These are phyloP conservation scores for Phylloporus sp. DNA, from an alignment of 768 basidiomycete genomes.

Conservation along the genomic window DNA sequence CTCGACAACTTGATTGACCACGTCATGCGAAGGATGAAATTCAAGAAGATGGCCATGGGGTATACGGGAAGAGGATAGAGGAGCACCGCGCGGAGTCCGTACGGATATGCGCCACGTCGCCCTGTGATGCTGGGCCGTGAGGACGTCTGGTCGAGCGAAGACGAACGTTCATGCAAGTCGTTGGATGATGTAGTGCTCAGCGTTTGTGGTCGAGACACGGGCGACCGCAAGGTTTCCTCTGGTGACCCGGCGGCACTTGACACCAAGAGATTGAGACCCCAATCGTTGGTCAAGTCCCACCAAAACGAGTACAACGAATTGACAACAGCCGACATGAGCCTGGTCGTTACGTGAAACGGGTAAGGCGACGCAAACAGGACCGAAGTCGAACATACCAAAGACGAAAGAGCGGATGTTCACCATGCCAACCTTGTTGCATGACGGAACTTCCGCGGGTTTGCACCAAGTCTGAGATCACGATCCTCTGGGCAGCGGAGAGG, in stretches of 20 bases:
- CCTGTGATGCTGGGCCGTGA: slow-evolving; percentile 17
- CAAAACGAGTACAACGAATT: slow-evolving; percentile 96
- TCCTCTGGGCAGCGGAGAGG: slow-evolving; percentile 84
- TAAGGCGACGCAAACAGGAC: not conserved
- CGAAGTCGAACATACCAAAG: slow-evolving; percentile 57
- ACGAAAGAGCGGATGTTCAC: slow-evolving; percentile 73
- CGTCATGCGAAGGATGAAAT: slow-evolving; percentile 84
- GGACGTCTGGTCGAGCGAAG: slow-evolving; percentile 3
- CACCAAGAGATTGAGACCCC: slow-evolving; percentile 81
- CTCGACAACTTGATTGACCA: slow-evolving; percentile 91
- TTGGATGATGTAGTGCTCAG: slow-evolving; percentile 27
- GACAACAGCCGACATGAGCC: slow-evolving; percentile 77
- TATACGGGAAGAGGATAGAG: slow-evolving; percentile 81
- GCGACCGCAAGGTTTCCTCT: slow-evolving; percentile 34
- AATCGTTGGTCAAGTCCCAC: slow-evolving; percentile 99
- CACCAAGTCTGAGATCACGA: slow-evolving; percentile 57
- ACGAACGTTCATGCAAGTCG: slow-evolving; percentile 7
- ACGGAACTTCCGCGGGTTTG: slow-evolving; percentile 43
- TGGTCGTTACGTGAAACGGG: slow-evolving; percentile 28
- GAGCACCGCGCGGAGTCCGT: slow-evolving; percentile 69
- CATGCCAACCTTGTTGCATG: slow-evolving; percentile 54
- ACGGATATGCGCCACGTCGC: slow-evolving; percentile 40
- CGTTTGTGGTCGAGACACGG: slow-evolving; percentile 45
- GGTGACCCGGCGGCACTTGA: slow-evolving; percentile 24
- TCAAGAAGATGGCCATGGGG: slow-evolving; percentile 74